These are phyloP conservation scores for Apophysomyces elegans DNA, from an alignment of 371 early-diverging fungal genomes.

Conservation along the genomic window DNA sequence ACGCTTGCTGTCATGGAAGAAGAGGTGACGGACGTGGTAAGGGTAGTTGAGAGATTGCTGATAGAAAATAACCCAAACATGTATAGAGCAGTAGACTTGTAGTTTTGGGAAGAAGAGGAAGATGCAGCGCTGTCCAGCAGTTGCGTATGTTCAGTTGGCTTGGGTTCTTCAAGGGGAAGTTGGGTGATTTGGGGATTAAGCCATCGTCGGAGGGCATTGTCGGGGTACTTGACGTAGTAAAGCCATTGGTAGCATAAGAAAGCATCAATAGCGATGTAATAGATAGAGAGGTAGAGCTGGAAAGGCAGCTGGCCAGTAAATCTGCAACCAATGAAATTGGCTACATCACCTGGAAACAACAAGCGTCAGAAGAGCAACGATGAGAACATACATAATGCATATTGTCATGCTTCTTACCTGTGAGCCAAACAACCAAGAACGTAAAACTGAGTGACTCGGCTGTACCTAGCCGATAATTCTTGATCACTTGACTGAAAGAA, in stretches of 20 bases:
- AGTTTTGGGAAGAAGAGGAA: slow-evolving; percentile 1
- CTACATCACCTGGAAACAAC: slow-evolving; percentile 61
- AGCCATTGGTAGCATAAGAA: slow-evolving; percentile 49
- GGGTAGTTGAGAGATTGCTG: neutral
- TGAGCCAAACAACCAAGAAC: slow-evolving; percentile 67
- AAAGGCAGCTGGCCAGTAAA: slow-evolving; percentile 73
- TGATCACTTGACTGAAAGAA: slow-evolving; percentile 58
- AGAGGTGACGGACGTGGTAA: neutral
- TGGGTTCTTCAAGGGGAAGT: neutral
- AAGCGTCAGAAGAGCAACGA: slow-evolving; percentile 5
- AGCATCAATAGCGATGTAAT: slow-evolving; percentile 47
- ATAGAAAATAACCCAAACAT: neutral
- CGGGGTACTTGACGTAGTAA: slow-evolving; percentile 45
- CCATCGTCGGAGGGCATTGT: slow-evolving; percentile 39
- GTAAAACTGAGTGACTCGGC: slow-evolving; percentile 62
- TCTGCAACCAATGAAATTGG: slow-evolving; percentile 72
- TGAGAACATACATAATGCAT: neutral
- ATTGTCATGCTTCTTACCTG: slow-evolving; percentile 38
- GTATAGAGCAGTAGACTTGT: slow-evolving; percentile 3
- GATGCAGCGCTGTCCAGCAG: neutral
- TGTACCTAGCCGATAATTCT: slow-evolving; percentile 58
- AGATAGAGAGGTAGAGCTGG: slow-evolving; percentile 58
- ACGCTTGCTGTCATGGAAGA: neutral
- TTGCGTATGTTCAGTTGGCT: neutral
- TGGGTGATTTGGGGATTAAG: slow-evolving; percentile 22